These are phyloP conservation scores for Trichosphaerium sp. DNA, from an alignment of 78 protist genomes.

Conservation along the genomic window DNA sequence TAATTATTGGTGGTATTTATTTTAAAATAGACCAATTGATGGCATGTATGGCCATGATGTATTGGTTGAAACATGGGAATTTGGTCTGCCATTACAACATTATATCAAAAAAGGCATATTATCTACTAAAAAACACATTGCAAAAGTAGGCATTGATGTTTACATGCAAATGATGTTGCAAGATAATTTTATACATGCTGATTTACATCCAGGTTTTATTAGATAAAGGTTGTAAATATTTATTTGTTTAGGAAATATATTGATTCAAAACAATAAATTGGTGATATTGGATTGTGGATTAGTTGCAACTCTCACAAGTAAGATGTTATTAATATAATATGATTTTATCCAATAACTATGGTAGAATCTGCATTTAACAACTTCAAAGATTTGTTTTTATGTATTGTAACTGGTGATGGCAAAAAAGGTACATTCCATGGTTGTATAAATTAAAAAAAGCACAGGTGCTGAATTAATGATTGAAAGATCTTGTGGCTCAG, in stretches of 20 bases:
- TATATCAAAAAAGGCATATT: conserved; percentile 12
- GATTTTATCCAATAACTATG: too few relatives aligned
- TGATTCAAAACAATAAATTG: background rate
- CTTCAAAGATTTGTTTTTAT: conserved; percentile 29
- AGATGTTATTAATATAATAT: too few relatives aligned
- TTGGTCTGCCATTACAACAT: conserved; percentile 29
- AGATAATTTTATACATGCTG: conserved; percentile 49
- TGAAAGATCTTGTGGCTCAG: background rate
- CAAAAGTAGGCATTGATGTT: conserved; percentile 39
- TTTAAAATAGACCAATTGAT: too few relatives aligned
- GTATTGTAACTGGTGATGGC: conserved; percentile 41
- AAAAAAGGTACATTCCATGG: conserved; percentile 46
- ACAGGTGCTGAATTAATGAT: background rate
- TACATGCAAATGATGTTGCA: conserved; percentile 45
- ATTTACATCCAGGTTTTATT: conserved; percentile 39
- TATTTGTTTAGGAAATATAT: background rate
- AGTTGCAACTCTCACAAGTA: too few relatives aligned
- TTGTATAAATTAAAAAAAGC: conserved; percentile 5
- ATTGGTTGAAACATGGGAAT: conserved; percentile 39
- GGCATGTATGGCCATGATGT: too few relatives aligned
- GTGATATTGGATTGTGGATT: conserved; percentile 42
- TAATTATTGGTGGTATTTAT: too few relatives aligned
- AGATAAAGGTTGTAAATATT: background rate
- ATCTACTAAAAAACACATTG: too few relatives aligned
- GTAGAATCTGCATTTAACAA: conserved; percentile 9